Percentiles rank a stretch among this genome's conserved stretches.
Evolutionary conservation across 257 asterid genomes (phyloP).

Genomic region (Asclepias syriaca): DNA sequence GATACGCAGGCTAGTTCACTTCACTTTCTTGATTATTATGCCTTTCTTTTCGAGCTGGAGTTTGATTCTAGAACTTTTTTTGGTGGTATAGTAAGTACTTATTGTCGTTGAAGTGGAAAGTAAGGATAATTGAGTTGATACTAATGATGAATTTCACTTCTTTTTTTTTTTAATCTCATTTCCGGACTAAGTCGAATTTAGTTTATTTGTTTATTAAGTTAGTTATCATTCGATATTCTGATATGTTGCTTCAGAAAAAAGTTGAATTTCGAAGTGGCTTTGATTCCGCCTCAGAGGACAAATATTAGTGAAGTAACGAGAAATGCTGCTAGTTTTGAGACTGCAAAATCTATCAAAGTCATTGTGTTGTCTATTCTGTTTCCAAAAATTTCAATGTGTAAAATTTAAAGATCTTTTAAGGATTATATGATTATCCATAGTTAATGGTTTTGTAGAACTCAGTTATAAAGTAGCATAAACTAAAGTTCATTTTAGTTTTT

Average conservation of each 20-base stretch:
- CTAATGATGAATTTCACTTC: not conserved
- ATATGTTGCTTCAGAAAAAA: not conserved
- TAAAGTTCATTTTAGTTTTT: not conserved
- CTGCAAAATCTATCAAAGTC: not conserved
- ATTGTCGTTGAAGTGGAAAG: not conserved
- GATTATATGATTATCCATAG: not conserved
- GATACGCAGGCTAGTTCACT: conserved; percentile 45
- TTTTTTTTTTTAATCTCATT: not conserved
- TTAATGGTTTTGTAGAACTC: not conserved
- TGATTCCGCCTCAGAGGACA: not conserved
- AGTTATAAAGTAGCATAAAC: not conserved
- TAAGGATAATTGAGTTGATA: not conserved
- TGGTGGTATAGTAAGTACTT: not conserved
- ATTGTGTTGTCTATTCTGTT: too few species aligned
- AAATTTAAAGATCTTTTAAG: not conserved
- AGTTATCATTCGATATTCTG: not conserved
- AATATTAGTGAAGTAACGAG: not conserved
- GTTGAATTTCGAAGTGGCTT: not conserved
- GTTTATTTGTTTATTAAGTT: too few species aligned
- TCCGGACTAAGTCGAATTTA: not conserved
- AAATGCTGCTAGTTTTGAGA: not conserved
- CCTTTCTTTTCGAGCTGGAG: not conserved
- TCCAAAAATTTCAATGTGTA: not conserved
- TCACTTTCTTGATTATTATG: not conserved
- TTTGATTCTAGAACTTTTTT: not conserved